Percentiles rank a stretch among this genome's conserved stretches.
Evolutionary conservation across 2,329 filamentous ascomycete genomes (phyloP).

Genomic region (Mollisia scopiformis): DNA sequence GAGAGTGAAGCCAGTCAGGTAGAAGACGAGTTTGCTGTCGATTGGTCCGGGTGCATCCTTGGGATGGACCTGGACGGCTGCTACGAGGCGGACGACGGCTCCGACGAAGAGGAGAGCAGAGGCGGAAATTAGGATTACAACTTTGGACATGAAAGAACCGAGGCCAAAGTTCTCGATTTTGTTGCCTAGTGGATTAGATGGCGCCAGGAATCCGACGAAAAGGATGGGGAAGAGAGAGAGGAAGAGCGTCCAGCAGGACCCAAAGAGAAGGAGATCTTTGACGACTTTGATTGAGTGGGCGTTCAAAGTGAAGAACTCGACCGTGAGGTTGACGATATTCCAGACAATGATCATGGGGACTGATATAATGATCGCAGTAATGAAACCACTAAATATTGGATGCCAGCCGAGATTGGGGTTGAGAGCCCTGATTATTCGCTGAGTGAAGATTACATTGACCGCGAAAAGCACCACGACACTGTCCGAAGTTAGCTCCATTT

Average conservation of each 20-base stretch:
- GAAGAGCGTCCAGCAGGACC: conserved; percentile 9
- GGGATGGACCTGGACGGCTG: conserved; percentile 48
- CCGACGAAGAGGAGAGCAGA: conserved; percentile 65
- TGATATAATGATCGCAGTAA: conserved; percentile 60
- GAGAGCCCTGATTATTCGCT: conserved; percentile 72
- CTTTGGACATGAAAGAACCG: conserved; percentile 67
- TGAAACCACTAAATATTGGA: conserved; percentile 48
- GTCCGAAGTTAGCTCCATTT: background rate
- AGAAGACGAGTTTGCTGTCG: conserved; percentile 72
- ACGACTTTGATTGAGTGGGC: conserved; percentile 48
- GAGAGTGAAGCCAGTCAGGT: conserved; percentile 76
- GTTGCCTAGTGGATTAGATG: conserved; percentile 42
- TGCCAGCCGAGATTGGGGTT: conserved; percentile 75
- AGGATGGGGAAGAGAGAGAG: conserved; percentile 63
- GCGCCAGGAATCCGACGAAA: conserved; percentile 60
- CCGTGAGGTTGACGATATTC: conserved; percentile 64
- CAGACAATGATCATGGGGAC: conserved; percentile 64
- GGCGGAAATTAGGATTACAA: conserved; percentile 62
- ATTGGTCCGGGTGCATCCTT: conserved; percentile 14
- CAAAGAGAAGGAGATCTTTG: conserved; percentile 19
- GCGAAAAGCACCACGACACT: conserved; percentile 72
- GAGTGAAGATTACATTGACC: conserved; percentile 75
- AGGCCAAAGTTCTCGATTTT: conserved; percentile 62
- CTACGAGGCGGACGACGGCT: conserved; percentile 57
- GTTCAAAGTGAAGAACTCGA: conserved; percentile 67